phyloP scores from a whole-genome alignment of 2,329 filamentous ascomycete genomes.

The Claviceps fusiformis region DNA sequence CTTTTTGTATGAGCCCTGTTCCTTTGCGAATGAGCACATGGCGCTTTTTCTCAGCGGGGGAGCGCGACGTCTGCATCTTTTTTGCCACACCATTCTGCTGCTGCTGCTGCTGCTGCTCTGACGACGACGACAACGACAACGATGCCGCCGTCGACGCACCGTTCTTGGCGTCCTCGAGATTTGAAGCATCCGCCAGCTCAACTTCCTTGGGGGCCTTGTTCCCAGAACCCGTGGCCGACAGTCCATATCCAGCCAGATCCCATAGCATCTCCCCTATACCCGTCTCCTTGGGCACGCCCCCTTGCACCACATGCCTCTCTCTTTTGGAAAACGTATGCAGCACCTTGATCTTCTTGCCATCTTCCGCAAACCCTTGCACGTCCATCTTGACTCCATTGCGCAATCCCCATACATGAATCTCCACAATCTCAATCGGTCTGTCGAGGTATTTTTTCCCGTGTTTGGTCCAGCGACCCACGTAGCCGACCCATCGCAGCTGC shows the following conservation, averaged over 20 bases:
- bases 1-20: constrained; percentile 21
- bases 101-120: too few relatives aligned
- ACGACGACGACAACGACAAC: too few relatives aligned
- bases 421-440: constrained; percentile 67
- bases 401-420: constrained; percentile 83
- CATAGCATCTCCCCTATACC: constrained; percentile 38
- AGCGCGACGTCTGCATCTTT: background rate
- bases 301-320: constrained; percentile 59
- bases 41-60: constrained; percentile 5
- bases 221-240: constrained; percentile 7
- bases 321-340: constrained; percentile 66
- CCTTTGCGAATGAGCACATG: constrained; percentile 16
- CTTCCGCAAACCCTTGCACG: constrained; percentile 75
- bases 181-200: constrained; percentile 14
- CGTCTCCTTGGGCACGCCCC: constrained; percentile 33
- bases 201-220: constrained; percentile 25
- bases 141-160: background rate
- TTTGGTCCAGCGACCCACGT: constrained; percentile 76
- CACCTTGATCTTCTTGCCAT: constrained; percentile 71
- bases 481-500: constrained; percentile 74
- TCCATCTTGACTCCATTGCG: constrained; percentile 77
- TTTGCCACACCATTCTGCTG: too few relatives aligned
- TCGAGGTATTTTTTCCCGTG: constrained; percentile 70
- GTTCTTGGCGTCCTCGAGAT: constrained; percentile 3
- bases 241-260: constrained; percentile 33